Conservation (phyloP, 1,284 basidiomycete species). For the Apiotrichum sp. region DNA sequence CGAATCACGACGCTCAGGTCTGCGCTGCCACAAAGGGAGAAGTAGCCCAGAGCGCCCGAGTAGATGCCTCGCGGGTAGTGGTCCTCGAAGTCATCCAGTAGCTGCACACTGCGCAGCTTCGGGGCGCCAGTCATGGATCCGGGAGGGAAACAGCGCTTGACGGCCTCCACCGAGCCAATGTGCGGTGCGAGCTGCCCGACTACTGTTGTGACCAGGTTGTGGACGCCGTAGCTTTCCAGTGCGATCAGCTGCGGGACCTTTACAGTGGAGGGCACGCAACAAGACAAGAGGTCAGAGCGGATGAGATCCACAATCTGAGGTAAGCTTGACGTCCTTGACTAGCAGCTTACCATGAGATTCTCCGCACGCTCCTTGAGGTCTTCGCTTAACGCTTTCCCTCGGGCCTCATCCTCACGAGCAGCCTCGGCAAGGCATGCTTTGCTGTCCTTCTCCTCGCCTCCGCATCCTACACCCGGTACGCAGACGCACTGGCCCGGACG, state of each 20-base stretch:
- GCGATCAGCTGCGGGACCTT: slow-evolving; percentile 77
- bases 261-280: slow-evolving; percentile 64
- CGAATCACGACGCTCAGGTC: slow-evolving; percentile 97
- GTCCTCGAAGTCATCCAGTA: slow-evolving; percentile 75
- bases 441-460: slow-evolving; percentile 22
- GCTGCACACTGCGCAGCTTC: slow-evolving; percentile 86
- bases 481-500: slow-evolving; percentile 42
- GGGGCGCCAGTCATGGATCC: slow-evolving; percentile 98
- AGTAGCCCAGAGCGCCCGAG: slow-evolving; percentile 91
- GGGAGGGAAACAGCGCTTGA: slow-evolving; percentile 76
- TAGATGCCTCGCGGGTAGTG: slow-evolving; percentile 66
- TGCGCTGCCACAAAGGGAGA: slow-evolving; percentile 78
- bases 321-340: slow-evolving; percentile 32
- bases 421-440: slow-evolving; percentile 27
- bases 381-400: slow-evolving; percentile 54
- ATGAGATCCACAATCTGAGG: slow-evolving; percentile 84
- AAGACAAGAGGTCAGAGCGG: slow-evolving; percentile 77
- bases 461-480: slow-evolving; percentile 20
- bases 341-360: slow-evolving; percentile 70
- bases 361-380: slow-evolving; percentile 92
- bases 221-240: slow-evolving; percentile 91
- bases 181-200: slow-evolving; percentile 56
- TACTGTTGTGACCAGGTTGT: slow-evolving; percentile 93
- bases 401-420: slow-evolving; percentile 38
- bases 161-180: slow-evolving; percentile 61